Conservation (phyloP, 2,329 filamentous ascomycete species). For the Blastomyces emzantsi region DNA sequence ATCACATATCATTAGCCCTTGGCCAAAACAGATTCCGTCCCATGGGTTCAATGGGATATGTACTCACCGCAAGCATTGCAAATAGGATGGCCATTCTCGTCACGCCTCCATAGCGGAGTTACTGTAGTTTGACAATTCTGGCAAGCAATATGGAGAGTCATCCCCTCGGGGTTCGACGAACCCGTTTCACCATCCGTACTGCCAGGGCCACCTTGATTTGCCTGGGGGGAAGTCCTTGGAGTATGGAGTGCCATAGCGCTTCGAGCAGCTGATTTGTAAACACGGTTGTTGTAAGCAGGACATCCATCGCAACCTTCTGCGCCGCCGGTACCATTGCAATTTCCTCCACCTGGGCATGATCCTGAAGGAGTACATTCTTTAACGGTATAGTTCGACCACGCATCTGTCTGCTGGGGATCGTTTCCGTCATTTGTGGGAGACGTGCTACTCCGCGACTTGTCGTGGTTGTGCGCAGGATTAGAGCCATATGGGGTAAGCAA, state of each 20-base stretch:
- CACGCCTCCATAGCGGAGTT: constrained; percentile 88
- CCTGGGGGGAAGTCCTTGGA: constrained; percentile 23
- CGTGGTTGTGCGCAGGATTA: constrained; percentile 17
- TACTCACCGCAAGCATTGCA: constrained; percentile 93
- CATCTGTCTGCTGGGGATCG: constrained; percentile 25
- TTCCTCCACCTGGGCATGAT: constrained; percentile 90
- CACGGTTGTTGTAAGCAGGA: constrained; percentile 92
- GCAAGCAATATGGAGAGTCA: constrained; percentile 68
- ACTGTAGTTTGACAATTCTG: constrained; percentile 97
- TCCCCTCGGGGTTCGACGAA: constrained; percentile 20
- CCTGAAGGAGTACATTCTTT: constrained; percentile 47
- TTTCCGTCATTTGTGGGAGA: constrained; percentile 32
- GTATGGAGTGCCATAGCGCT: constrained; percentile 26
- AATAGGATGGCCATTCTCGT: constrained; percentile 91
- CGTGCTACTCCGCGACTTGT: constrained; percentile 15
- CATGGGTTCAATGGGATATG: not conserved
- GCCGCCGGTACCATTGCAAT: constrained; percentile 92
- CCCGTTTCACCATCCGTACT: constrained; percentile 14
- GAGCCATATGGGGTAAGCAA: constrained; percentile 30
- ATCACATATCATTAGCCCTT: constrained; percentile 12
- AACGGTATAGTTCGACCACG: constrained; percentile 20
- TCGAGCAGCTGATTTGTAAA: constrained; percentile 69
- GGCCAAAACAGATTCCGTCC: not conserved
- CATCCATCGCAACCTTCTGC: constrained; percentile 93
- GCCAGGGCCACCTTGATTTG: constrained; percentile 20